phyloP scores from a whole-genome alignment of 1,284 basidiomycete genomes.

The Pyrrhoderma noxium region DNA sequence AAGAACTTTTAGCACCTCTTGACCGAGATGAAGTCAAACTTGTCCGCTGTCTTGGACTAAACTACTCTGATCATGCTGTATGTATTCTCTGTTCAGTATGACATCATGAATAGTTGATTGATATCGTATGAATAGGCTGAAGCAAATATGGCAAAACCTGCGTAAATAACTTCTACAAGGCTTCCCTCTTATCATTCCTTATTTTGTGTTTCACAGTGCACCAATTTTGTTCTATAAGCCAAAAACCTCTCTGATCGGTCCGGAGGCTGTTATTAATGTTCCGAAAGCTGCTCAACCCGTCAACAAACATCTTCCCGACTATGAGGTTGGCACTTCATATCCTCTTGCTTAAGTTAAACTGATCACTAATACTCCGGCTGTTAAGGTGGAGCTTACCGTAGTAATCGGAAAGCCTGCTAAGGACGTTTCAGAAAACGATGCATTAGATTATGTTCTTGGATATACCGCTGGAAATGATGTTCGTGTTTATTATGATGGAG shows the following conservation, averaged over 20 bases:
- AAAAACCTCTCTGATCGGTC: conserved; percentile 61
- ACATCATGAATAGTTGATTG: background rate
- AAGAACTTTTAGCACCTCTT: conserved; percentile 64
- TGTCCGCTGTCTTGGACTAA: conserved; percentile 74
- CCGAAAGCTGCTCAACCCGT: conserved; percentile 65
- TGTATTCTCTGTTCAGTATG: conserved; percentile 23
- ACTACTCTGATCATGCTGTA: conserved; percentile 76
- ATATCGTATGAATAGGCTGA: conserved; percentile 43
- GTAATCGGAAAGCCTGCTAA: conserved; percentile 78
- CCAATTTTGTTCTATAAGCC: conserved; percentile 82
- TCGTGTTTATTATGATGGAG: conserved; percentile 22
- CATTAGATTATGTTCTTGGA: conserved; percentile 75
- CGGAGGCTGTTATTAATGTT: conserved; percentile 58
- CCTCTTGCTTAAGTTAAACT: background rate
- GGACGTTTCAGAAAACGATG: conserved; percentile 68
- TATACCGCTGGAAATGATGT: conserved; percentile 80
- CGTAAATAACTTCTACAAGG: conserved; percentile 34
- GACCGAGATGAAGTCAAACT: conserved; percentile 55
- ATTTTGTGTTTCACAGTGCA: conserved; percentile 34
- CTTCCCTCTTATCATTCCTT: background rate
- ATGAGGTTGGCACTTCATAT: conserved; percentile 41
- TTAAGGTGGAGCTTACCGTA: conserved; percentile 67
- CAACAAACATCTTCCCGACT: conserved; percentile 71
- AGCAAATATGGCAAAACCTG: conserved; percentile 53
- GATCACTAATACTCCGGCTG: background rate